Evolutionary conservation across 768 basidiomycete species (phyloP).

Genomic region (Pulveroboletus frians): DNA sequence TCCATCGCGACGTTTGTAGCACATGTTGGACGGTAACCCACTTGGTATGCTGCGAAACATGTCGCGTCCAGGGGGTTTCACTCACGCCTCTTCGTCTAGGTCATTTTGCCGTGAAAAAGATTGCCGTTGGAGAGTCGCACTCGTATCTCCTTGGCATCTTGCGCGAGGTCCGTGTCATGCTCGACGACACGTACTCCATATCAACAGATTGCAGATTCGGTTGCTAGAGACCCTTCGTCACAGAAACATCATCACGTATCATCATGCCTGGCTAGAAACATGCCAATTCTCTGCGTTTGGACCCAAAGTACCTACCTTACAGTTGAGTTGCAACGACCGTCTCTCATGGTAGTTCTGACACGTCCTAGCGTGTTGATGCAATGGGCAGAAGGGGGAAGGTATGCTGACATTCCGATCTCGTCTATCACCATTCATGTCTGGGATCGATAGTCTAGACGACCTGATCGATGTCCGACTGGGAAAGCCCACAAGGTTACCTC

Average conservation of each 20-base stretch:
- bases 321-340: conserved; percentile 44
- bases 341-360: background rate
- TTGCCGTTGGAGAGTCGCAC: conserved; percentile 89
- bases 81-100: conserved; percentile 35
- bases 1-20: conserved; percentile 37
- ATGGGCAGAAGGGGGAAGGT: conserved; percentile 87
- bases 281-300: conserved; percentile 86
- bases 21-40: conserved; percentile 81
- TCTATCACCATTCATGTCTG: background rate
- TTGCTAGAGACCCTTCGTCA: conserved; percentile 83
- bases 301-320: conserved; percentile 80
- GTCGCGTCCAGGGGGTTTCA: background rate
- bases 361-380: conserved; percentile 75
- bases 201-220: conserved; percentile 49
- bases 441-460: conserved; percentile 59
- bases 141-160: conserved; percentile 79
- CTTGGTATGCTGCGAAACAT: conserved; percentile 45
- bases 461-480: conserved; percentile 79
- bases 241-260: conserved; percentile 92
- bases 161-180: conserved; percentile 50
- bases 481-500: conserved; percentile 40
- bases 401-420: background rate
- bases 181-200: background rate
- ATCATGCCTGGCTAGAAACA: conserved; percentile 90
- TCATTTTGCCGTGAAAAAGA: conserved; percentile 94